Conservation (phyloP, 768 basidiomycete genomes). For the Leccinellum luteum region DNA sequence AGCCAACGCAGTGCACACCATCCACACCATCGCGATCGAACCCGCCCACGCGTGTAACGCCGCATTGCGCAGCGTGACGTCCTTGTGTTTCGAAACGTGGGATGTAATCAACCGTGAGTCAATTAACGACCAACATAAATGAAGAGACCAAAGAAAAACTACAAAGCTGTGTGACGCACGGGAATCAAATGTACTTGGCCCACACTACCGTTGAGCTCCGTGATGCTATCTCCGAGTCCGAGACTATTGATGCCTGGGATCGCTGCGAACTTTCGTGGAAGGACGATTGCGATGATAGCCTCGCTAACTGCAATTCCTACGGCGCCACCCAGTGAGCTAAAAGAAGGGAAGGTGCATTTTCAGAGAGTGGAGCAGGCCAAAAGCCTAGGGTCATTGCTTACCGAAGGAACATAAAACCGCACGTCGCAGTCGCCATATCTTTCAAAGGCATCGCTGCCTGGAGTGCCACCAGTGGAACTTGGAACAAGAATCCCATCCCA, state of each 20-base stretch:
- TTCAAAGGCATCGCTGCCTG: constrained; percentile 85
- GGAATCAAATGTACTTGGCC: constrained; percentile 33
- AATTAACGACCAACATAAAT: background rate
- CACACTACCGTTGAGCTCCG: constrained; percentile 46
- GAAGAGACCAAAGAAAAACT: background rate
- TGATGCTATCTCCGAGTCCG: constrained; percentile 34
- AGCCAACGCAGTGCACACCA: constrained; percentile 57
- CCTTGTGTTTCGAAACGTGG: background rate
- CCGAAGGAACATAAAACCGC: constrained; percentile 70
- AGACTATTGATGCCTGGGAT: constrained; percentile 32
- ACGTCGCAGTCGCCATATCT: constrained; percentile 82
- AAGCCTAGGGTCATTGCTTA: constrained; percentile 22
- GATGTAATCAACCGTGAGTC: background rate
- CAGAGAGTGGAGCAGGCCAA: background rate
- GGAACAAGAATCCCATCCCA: constrained; percentile 65
- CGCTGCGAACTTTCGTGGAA: constrained; percentile 31
- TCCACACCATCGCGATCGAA: constrained; percentile 63
- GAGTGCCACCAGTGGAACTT: constrained; percentile 66
- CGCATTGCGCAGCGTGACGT: constrained; percentile 18
- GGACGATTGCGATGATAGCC: constrained; percentile 60
- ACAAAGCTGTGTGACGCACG: background rate
- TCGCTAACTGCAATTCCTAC: constrained; percentile 71
- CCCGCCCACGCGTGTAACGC: constrained; percentile 62
- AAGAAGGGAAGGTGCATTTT: background rate
- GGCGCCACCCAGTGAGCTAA: constrained; percentile 66